Conservation (phyloP, 306 rosid genomes). For the Albizia julibrissin region DNA sequence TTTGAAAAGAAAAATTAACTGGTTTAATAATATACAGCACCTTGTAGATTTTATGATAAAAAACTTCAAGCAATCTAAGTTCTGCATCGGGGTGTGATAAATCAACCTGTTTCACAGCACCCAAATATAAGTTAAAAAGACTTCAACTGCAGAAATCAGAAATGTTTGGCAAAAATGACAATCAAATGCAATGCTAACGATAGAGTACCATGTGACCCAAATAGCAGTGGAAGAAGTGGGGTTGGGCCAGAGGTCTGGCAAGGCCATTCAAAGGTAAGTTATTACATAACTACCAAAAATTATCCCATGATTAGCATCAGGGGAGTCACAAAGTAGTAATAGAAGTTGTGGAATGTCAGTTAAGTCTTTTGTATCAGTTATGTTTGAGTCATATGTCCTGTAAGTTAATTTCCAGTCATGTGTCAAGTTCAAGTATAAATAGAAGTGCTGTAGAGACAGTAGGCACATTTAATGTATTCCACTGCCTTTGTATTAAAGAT, state of each 20-base stretch:
- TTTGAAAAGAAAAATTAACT: background rate
- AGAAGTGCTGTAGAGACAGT: background rate
- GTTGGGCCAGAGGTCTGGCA: background rate
- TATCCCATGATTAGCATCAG: background rate
- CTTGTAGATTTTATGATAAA: constrained; percentile 95
- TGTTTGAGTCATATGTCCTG: background rate
- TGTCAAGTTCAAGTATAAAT: background rate
- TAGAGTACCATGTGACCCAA: background rate
- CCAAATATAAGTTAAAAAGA: background rate
- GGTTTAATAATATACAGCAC: constrained; percentile 35
- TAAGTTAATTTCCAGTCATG: background rate
- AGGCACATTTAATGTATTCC: background rate
- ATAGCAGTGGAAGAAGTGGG: background rate
- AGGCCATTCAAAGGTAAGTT: background rate
- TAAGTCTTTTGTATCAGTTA: background rate
- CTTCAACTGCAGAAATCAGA: background rate
- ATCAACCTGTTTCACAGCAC: constrained; percentile 68
- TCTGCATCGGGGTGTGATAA: constrained; percentile 83
- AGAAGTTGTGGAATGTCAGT: background rate
- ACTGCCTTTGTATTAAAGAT: background rate
- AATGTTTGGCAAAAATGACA: constrained; percentile 1
- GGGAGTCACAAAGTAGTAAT: background rate
- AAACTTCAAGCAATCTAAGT: constrained; percentile 88
- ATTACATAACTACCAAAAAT: background rate
- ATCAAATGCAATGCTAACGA: constrained; percentile 5